Conservation (phyloP, 2,329 filamentous ascomycete species). For the Ophiocordyceps robertsii region DNA sequence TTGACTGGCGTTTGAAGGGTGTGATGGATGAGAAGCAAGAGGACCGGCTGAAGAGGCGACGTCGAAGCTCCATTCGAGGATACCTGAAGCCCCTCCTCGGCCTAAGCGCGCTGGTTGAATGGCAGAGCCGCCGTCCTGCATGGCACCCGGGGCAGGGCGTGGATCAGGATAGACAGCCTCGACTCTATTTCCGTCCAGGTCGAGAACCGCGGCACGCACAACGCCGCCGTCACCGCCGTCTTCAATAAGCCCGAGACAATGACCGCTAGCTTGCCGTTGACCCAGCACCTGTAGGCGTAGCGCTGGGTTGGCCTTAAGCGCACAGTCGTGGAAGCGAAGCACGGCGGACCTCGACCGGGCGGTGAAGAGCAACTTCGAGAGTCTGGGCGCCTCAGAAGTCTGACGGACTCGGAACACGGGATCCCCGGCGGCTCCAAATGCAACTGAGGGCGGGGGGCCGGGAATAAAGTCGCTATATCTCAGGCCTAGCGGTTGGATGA, state of each 20-base stretch:
- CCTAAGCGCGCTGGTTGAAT: background rate
- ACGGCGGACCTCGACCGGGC: slow-evolving; percentile 54
- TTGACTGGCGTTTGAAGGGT: background rate
- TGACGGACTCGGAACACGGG: slow-evolving; percentile 33
- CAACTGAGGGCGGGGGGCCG: slow-evolving; percentile 18
- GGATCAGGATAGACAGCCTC: slow-evolving; percentile 51
- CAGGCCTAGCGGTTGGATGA: slow-evolving; percentile 67
- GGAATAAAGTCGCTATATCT: slow-evolving; percentile 30
- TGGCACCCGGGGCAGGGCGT: slow-evolving; percentile 2
- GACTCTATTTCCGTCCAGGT: slow-evolving; percentile 75
- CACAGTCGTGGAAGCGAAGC: slow-evolving; percentile 57
- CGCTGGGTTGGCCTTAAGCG: slow-evolving; percentile 46
- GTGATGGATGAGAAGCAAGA: too few relatives aligned
- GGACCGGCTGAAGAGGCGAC: background rate
- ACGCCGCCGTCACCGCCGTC: slow-evolving; percentile 3
- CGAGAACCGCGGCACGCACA: slow-evolving; percentile 45
- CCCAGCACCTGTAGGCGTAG: slow-evolving; percentile 21
- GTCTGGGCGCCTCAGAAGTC: slow-evolving; percentile 19
- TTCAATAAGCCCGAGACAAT: background rate
- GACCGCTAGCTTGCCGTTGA: background rate
- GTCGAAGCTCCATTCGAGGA: background rate
- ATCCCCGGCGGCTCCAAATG: slow-evolving; percentile 22
- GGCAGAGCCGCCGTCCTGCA: background rate
- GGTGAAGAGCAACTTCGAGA: slow-evolving; percentile 48
- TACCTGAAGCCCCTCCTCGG: background rate